These are phyloP conservation scores for Stephanocyclus meneghinianus DNA, from an alignment of 352 stramenopile species.

Conservation along the genomic window DNA sequence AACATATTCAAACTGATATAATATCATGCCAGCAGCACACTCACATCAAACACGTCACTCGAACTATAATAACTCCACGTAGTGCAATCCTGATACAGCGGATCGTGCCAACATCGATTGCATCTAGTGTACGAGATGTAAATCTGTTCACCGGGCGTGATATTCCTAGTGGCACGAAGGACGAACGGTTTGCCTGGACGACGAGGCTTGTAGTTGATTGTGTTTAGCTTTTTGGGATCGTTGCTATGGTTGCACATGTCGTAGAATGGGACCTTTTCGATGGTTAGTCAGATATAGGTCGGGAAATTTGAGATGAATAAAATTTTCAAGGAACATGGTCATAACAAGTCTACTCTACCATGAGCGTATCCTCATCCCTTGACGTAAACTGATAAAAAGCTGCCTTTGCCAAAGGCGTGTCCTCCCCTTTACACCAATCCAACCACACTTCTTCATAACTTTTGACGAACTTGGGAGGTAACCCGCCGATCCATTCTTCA, in stretches of 20 bases:
- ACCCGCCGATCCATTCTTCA: not conserved
- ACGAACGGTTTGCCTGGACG: conserved; percentile 25
- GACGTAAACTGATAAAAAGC: conserved; percentile 51
- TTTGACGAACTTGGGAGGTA: conserved; percentile 28
- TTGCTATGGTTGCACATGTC: conserved; percentile 55
- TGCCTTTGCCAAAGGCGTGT: conserved; percentile 30
- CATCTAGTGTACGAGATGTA: conserved; percentile 52
- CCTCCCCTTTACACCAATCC: conserved; percentile 29
- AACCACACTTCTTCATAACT: conserved; percentile 40
- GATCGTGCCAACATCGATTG: conserved; percentile 34
- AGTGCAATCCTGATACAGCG: conserved; percentile 39
- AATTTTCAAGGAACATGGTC: not conserved
- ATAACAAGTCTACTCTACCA: conserved; percentile 4
- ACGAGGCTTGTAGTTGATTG: conserved; percentile 20
- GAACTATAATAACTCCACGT: conserved; percentile 22
- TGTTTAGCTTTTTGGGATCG: conserved; percentile 59
- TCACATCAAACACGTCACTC: conserved; percentile 32
- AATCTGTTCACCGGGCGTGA: conserved; percentile 37
- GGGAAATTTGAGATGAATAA: not conserved
- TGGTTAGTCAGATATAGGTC: not conserved
- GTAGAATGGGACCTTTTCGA: conserved; percentile 28
- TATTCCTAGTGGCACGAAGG: conserved; percentile 22
- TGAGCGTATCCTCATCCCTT: conserved; percentile 41
- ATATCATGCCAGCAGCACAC: not conserved
- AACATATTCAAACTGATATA: not conserved